Conservation (phyloP, 2,329 filamentous ascomycete genomes). For the Xylariaceae sp. region DNA sequence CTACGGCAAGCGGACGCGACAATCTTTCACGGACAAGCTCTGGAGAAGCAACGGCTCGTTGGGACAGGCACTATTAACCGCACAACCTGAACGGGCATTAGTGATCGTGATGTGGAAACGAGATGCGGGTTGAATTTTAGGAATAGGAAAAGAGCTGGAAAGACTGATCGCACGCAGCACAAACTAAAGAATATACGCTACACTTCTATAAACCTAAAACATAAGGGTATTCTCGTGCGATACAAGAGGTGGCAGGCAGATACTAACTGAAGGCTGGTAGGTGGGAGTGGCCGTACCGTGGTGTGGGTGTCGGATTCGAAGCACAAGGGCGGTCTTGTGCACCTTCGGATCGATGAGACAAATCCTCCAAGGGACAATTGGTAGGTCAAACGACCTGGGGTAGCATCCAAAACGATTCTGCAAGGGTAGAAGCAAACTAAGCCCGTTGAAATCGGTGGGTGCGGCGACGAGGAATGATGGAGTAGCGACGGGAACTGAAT, state of each 20-base stretch:
- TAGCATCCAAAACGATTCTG: constrained; percentile 19
- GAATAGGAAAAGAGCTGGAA: background rate
- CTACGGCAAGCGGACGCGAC: constrained; percentile 1
- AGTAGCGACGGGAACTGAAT: constrained; percentile 3
- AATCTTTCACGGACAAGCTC: constrained; percentile 4
- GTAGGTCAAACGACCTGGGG: constrained; percentile 26
- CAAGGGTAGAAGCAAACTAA: constrained; percentile 5
- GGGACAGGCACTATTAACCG: constrained; percentile 1
- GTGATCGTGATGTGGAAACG: constrained; percentile 2
- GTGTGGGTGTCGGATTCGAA: constrained; percentile 23
- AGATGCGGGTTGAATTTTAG: background rate
- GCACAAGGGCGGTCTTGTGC: constrained; percentile 29
- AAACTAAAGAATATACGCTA: background rate
- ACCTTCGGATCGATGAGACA: constrained; percentile 25
- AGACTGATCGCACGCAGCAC: background rate
- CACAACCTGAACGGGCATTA: constrained; percentile 4
- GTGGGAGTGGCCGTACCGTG: constrained; percentile 4
- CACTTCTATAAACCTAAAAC: background rate
- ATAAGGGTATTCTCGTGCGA: background rate
- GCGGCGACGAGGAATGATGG: constrained; percentile 5
- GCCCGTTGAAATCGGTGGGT: constrained; percentile 1
- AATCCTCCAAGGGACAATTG: constrained; percentile 21
- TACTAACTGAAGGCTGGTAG: background rate
- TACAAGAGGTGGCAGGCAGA: background rate
- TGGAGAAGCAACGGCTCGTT: constrained; percentile 2